A percentile compares a stretch with the other conserved stretches of the same genome.
Conservation (phyloP, 768 basidiomycete species). For the Boletellus emodensis region DNA sequence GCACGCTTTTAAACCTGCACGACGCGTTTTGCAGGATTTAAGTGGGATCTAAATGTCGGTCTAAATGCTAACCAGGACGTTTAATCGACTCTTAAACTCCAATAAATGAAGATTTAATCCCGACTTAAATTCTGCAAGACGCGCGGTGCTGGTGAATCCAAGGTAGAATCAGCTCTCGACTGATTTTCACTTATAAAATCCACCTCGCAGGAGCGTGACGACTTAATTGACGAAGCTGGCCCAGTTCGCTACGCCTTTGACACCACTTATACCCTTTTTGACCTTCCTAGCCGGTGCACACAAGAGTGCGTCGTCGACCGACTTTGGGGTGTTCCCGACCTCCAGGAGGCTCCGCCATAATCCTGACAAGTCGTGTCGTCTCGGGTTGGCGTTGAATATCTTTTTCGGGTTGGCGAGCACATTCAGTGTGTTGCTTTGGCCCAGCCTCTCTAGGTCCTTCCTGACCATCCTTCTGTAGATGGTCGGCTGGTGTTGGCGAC, state of each 20-base stretch:
- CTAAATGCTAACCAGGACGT: no score
- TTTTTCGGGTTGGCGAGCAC: slow-evolving; percentile 65
- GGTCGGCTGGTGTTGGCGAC: no score
- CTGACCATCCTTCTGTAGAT: slow-evolving; percentile 23
- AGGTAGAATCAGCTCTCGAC: no score
- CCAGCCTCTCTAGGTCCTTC: background rate
- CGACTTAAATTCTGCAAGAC: no score
- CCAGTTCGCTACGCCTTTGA: background rate
- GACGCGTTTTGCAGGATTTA: no score
- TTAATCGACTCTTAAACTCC: no score
- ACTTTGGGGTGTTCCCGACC: slow-evolving; percentile 64
- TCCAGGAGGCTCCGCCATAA: slow-evolving; percentile 52
- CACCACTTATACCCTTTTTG: background rate
- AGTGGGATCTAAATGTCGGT: no score
- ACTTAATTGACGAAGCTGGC: no score
- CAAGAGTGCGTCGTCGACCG: slow-evolving; percentile 25
- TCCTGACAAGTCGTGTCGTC: slow-evolving; percentile 47
- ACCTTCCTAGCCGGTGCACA: background rate
- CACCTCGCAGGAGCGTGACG: slow-evolving; percentile 32
- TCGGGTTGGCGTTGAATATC: slow-evolving; percentile 40
- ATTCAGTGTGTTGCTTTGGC: slow-evolving; percentile 19
- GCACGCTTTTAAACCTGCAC: no score
- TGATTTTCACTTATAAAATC: no score
- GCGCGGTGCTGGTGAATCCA: no score
- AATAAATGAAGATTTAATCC: no score